Conservation (phyloP, 495 filamentous ascomycete species). For the Hypoxylon rickii region DNA sequence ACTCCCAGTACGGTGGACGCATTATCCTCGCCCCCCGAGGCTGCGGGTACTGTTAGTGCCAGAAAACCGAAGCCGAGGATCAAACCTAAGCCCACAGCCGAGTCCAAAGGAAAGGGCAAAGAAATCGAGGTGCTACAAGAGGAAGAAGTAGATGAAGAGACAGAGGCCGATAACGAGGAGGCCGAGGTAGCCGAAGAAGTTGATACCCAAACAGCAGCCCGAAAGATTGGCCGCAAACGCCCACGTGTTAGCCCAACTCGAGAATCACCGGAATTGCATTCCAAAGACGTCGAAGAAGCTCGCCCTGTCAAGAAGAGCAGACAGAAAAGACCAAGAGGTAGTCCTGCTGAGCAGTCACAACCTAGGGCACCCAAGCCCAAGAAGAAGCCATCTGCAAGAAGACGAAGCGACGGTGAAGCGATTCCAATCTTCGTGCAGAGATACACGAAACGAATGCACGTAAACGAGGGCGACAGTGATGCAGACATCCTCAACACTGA, state of each 20-base stretch:
- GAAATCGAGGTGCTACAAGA: conserved; percentile 28
- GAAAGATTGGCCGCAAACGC: conserved; percentile 43
- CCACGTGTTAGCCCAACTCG: conserved; percentile 38
- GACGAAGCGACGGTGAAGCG: conserved; percentile 36
- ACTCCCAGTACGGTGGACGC: conserved; percentile 31
- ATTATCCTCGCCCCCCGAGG: conserved; percentile 37
- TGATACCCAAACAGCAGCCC: conserved; percentile 42
- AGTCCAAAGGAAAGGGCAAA: conserved; percentile 14
- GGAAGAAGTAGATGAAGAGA: conserved; percentile 31
- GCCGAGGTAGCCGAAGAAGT: conserved; percentile 37
- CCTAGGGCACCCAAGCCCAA: conserved; percentile 31
- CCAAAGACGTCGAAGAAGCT: conserved; percentile 22
- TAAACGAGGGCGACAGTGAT: conserved; percentile 37
- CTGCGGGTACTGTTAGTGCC: conserved; percentile 38
- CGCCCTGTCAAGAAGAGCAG: conserved; percentile 42
- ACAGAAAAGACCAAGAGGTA: conserved; percentile 34
- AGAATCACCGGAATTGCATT: conserved; percentile 39
- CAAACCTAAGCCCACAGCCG: conserved; percentile 4
- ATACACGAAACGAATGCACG: conserved; percentile 44
- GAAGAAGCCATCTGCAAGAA: conserved; percentile 25
- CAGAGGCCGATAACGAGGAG: too few species aligned
- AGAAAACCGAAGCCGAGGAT: conserved; percentile 29
- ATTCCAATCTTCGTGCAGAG: conserved; percentile 54
- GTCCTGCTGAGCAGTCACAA: conserved; percentile 45
- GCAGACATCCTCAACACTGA: conserved; percentile 52